Conservation (phyloP, 345 rosid genomes). For the Acer campestre region DNA sequence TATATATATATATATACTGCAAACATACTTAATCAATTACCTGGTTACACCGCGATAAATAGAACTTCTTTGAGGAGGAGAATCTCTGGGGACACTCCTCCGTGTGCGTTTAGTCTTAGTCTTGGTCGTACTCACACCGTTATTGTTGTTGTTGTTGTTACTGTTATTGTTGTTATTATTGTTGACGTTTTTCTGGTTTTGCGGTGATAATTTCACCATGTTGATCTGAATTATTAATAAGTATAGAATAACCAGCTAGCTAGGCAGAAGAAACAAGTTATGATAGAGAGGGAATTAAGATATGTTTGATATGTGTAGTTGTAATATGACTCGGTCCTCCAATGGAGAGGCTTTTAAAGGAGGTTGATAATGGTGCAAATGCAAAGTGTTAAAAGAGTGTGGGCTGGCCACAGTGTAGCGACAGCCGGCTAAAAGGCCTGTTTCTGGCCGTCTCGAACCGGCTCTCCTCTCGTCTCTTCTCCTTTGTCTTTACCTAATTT, state of each 20-base stretch:
- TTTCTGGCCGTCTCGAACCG: constrained; percentile 46
- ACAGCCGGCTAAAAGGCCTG: constrained; percentile 23
- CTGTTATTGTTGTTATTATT: background rate
- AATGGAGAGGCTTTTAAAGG: constrained; percentile 38
- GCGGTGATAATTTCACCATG: constrained; percentile 48
- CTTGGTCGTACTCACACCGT: constrained; percentile 18
- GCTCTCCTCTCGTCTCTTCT: constrained; percentile 34
- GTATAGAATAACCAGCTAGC: background rate
- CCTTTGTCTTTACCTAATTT: constrained; percentile 27
- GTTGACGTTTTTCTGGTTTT: constrained; percentile 28
- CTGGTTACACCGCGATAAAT: constrained; percentile 89
- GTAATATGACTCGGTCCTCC: constrained; percentile 30
- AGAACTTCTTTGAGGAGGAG: constrained; percentile 93
- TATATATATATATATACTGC: no score
- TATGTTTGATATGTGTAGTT: background rate
- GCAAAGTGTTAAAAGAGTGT: constrained; percentile 9
- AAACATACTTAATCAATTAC: constrained; percentile 18
- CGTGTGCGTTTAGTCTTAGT: constrained; percentile 70
- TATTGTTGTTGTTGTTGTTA: constrained; percentile 1
- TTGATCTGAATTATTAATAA: background rate
- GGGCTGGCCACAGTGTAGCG: constrained; percentile 32
- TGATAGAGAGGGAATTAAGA: background rate
- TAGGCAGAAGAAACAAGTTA: background rate
- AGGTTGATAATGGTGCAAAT: background rate
- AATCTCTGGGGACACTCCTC: constrained; percentile 75